Evolutionary conservation across 352 stramenopile species (phyloP).

Genomic region (Phytopythium sindhum): DNA sequence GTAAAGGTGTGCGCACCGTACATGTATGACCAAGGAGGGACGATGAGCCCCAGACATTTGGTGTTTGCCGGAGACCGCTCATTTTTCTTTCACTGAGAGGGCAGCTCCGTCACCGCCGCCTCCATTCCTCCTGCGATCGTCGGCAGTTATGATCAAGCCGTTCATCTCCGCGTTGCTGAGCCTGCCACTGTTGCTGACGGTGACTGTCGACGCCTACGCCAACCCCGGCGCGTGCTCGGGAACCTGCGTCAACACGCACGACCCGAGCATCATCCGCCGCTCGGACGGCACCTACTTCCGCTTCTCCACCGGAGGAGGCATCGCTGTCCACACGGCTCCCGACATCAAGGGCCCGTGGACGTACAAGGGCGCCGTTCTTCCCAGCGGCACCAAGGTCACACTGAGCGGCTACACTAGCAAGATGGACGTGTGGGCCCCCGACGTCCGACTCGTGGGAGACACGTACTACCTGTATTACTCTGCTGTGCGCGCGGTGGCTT

Average conservation of each 20-base stretch:
- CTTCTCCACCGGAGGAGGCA: conserved; percentile 22
- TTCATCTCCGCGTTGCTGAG: too few relatives aligned
- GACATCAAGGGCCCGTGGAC: conserved; percentile 20
- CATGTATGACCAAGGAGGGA: too few relatives aligned
- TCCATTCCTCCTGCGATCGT: not conserved
- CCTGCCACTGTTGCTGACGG: not conserved
- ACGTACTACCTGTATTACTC: conserved; percentile 60
- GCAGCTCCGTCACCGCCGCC: too few relatives aligned
- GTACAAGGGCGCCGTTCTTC: conserved; percentile 19
- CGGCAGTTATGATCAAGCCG: not conserved
- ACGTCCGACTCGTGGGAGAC: conserved; percentile 33
- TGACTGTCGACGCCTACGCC: not conserved
- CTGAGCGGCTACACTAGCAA: conserved; percentile 8
- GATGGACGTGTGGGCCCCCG: conserved; percentile 21
- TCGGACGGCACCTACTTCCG: conserved; percentile 27
- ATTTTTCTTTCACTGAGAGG: too few relatives aligned
- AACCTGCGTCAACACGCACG: conserved; percentile 13
- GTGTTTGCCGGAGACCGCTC: too few relatives aligned
- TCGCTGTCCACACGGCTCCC: conserved; percentile 25
- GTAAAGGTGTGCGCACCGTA: too few relatives aligned
- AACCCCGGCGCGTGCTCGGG: not conserved
- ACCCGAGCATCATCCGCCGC: conserved; percentile 17
- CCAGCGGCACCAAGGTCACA: conserved; percentile 20
- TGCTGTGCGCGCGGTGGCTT: conserved; percentile 30
- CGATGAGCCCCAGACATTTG: too few relatives aligned